Conservation (phyloP, 2,329 filamentous ascomycete species). For the Aureobasidium sp. region DNA sequence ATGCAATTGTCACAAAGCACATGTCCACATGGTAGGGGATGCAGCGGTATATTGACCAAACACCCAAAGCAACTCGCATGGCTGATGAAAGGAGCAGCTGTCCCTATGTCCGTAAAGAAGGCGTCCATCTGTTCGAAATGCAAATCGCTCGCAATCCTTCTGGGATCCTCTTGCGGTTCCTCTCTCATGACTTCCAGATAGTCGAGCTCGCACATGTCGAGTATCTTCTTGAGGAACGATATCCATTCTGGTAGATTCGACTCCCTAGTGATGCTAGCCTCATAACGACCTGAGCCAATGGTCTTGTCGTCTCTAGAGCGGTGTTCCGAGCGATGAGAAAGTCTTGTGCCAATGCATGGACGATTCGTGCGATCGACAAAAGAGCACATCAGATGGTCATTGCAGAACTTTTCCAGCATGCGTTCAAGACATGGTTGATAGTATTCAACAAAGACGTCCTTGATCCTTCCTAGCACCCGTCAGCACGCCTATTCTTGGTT, state of each 20-base stretch:
- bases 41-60: constrained; percentile 37
- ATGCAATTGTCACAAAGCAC: constrained; percentile 40
- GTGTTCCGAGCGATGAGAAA: not conserved
- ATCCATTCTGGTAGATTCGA: not conserved
- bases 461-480: constrained; percentile 19
- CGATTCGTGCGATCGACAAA: not conserved
- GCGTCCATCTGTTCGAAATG: not conserved
- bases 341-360: not conserved
- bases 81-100: constrained; percentile 31
- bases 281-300: not conserved
- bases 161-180: not conserved
- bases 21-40: constrained; percentile 41
- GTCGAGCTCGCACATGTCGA: not conserved
- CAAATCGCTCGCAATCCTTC: not conserved
- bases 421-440: constrained; percentile 25
- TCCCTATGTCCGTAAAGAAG: not conserved
- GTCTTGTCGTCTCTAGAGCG: not conserved
- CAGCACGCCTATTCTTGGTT: not conserved
- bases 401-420: constrained; percentile 35
- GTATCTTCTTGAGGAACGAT: not conserved
- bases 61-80: constrained; percentile 44
- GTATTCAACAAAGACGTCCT: constrained; percentile 30
- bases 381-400: constrained; percentile 23
- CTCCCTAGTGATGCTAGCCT: not conserved
- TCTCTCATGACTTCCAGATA: not conserved